Conservation (phyloP, 257 asterid genomes). For the Solanum piurae region DNA sequence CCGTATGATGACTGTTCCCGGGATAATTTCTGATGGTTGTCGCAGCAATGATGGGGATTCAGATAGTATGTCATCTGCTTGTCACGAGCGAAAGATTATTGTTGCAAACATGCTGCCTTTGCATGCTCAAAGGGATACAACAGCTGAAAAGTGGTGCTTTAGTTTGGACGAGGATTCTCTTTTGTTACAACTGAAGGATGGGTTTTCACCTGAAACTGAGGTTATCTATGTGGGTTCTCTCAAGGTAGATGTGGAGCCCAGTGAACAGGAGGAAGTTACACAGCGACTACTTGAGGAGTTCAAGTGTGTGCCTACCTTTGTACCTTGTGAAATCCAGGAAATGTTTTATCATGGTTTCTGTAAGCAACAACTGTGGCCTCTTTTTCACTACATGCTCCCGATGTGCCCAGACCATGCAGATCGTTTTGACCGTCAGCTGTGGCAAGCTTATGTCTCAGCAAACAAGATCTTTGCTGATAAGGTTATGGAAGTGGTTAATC, state of each 20-base stretch:
- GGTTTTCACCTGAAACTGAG: conserved; percentile 68
- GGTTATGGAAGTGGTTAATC: conserved; percentile 76
- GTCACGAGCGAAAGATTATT: conserved; percentile 52
- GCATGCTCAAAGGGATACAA: conserved; percentile 50
- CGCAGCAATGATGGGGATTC: conserved; percentile 60
- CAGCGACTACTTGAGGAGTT: conserved; percentile 61
- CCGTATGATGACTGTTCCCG: conserved; percentile 63
- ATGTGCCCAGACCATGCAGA: conserved; percentile 87
- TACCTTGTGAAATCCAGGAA: conserved; percentile 57
- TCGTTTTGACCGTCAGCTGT: conserved; percentile 68
- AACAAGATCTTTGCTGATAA: conserved; percentile 79
- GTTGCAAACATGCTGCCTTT: conserved; percentile 85
- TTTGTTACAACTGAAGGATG: conserved; percentile 68
- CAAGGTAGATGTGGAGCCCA: conserved; percentile 58
- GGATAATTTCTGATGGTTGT: conserved; percentile 50
- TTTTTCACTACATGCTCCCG: conserved; percentile 93
- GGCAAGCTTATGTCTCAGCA: conserved; percentile 86
- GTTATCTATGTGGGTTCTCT: conserved; percentile 78
- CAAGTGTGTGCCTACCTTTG: conserved; percentile 78
- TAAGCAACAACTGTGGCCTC: conserved; percentile 92
- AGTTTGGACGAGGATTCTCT: conserved; percentile 66
- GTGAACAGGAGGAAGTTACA: conserved; percentile 82
- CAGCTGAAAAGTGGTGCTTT: conserved; percentile 56
- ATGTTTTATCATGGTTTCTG: conserved; percentile 78
- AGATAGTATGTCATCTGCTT: conserved; percentile 43